Conservation (phyloP, 2,329 filamentous ascomycete species). For the Xylariaceae sp. region DNA sequence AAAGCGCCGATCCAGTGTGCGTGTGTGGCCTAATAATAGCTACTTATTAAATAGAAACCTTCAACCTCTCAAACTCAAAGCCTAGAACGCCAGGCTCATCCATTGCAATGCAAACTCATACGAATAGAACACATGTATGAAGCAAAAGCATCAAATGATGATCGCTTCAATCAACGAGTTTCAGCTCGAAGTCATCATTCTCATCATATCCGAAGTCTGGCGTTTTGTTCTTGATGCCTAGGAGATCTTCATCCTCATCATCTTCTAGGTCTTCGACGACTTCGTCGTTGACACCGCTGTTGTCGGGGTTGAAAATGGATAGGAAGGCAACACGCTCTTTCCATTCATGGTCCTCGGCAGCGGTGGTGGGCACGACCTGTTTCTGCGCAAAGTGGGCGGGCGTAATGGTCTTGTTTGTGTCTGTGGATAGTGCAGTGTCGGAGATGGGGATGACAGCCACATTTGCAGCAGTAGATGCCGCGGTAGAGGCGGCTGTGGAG, state of each 20-base stretch:
- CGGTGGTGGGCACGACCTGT: constrained; percentile 21
- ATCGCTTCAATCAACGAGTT: constrained; percentile 31
- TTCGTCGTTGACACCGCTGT: constrained; percentile 9
- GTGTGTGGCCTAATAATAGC: too few species aligned
- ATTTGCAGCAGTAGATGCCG: background rate
- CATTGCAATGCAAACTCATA: background rate
- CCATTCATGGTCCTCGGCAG: constrained; percentile 34
- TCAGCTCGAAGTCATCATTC: constrained; percentile 52
- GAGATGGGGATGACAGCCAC: constrained; percentile 29
- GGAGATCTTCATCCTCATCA: constrained; percentile 37
- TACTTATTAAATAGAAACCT: too few species aligned
- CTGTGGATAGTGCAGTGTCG: constrained; percentile 35
- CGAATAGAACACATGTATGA: background rate
- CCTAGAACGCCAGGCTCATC: too few species aligned
- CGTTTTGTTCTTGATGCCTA: constrained; percentile 27
- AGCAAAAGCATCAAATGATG: background rate
- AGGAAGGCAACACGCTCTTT: constrained; percentile 47
- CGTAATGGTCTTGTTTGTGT: constrained; percentile 43
- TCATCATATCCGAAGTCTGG: constrained; percentile 35
- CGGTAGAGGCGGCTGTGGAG: background rate
- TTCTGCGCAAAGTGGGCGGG: constrained; percentile 39
- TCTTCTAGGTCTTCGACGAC: too few species aligned
- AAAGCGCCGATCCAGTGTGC: too few species aligned
- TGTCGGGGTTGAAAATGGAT: constrained; percentile 50
- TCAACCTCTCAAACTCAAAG: too few species aligned